Evolutionary conservation across 371 early-diverging fungal genomes (phyloP).

Genomic region (Encephalitozoon hellem): DNA sequence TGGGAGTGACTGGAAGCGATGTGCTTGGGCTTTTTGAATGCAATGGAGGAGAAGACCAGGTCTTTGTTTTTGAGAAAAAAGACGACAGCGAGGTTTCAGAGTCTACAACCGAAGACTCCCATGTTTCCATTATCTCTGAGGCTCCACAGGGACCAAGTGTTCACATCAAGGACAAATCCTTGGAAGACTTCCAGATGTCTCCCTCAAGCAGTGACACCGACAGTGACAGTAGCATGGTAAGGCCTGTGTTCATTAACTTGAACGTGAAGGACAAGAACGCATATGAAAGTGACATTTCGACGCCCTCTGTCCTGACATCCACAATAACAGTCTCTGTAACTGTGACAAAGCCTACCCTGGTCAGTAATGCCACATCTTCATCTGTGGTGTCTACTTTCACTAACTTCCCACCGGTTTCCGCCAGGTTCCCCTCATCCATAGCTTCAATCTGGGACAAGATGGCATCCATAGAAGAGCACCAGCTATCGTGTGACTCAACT

Average conservation of each 20-base stretch:
- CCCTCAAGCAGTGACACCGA: neutral
- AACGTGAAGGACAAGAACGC: neutral
- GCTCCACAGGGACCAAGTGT: neutral
- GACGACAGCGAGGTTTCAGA: neutral
- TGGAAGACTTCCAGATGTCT: neutral
- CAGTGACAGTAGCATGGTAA: neutral
- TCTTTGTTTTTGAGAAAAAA: neutral
- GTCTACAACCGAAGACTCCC: neutral
- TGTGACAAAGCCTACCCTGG: neutral
- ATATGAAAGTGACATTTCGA: neutral
- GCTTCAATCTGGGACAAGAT: neutral
- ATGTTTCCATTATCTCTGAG: neutral
- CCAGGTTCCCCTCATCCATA: neutral
- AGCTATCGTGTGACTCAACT: neutral
- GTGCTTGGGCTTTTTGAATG: neutral
- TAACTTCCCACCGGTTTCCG: neutral
- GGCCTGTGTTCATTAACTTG: neutral
- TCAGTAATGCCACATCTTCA: neutral
- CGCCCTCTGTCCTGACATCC: neutral
- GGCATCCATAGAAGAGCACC: neutral
- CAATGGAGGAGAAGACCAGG: neutral
- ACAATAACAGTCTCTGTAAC: neutral
- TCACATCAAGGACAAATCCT: neutral
- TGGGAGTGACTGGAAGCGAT: neutral
- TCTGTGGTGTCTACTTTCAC: neutral